Evolutionary conservation across 352 stramenopile genomes (phyloP), one percentile per base, ranked within the genome.

Genomic region (Phytophthora podocarpi): DNA sequence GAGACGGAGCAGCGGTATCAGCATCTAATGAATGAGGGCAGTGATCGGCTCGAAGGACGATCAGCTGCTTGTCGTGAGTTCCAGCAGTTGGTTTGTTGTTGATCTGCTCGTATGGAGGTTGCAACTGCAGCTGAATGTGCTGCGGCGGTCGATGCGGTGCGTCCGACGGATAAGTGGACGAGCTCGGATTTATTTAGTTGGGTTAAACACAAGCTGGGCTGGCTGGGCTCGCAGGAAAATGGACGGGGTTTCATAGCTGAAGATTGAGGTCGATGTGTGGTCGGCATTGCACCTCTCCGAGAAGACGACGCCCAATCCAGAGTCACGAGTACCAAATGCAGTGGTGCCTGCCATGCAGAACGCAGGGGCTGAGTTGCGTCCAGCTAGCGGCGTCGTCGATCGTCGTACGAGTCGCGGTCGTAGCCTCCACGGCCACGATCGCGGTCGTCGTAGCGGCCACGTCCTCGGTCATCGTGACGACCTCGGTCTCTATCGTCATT

Each of bases 111-210:
- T 40, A 47, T 50, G 41, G 35, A 59, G 27, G 24, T 55, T 67
- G 57, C 40, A 20, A 28, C 23, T 48, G 49, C 34, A 34, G 34
- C 45, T 27, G 55, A 43, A 43, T 24, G 30, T 21, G 53, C 11
- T 60, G 59, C 47, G 40, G 52, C 32, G 57, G 64, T 75, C 56
- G 73, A 67, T 62, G 63, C 28, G 60, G 23, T 48, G 59, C 55
- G 59, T 59, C 39, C 59, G 63, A 70, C 46, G 67, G 65, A 78
- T 71, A 78, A 74, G 62, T 64, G 66, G 69, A 78, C 72, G 72
- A 71, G 72, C 70, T 81, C 55, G 64, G 58, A 69, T 85, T 80
- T 85, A 85, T 85, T 84, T 82, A 79, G 69, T 78, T 80, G 67
- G 62, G 24, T 60, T 80, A 80, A 82, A 81, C 61, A 78, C 71